Evolutionary conservation across 805 yeast species (phyloP).

Genomic region (Ascoidea rubescens): DNA sequence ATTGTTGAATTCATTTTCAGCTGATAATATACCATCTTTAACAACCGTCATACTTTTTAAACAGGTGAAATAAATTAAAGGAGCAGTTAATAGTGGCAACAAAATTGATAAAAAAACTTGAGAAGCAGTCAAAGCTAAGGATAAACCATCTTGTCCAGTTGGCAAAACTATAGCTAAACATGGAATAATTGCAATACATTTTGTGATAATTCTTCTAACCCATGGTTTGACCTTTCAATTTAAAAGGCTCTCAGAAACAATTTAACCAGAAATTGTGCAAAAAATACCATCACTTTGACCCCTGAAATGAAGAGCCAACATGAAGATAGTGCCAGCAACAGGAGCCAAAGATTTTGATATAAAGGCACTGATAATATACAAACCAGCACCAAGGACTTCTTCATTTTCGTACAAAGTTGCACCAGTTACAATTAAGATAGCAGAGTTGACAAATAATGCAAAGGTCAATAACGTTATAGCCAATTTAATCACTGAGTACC

Average conservation of each 20-base stretch:
- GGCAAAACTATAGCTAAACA: conserved; percentile 58
- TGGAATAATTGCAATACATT: conserved; percentile 71
- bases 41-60: conserved; percentile 55
- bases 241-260: conserved; percentile 83
- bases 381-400: conserved; percentile 67
- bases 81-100: conserved; percentile 75
- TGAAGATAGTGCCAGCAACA: conserved; percentile 72
- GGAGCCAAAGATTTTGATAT: conserved; percentile 49
- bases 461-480: conserved; percentile 58
- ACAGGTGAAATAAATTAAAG: conserved; percentile 72
- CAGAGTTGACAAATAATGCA: conserved; percentile 77
- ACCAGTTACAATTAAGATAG: conserved; percentile 74
- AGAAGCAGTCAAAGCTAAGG: conserved; percentile 64
- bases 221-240: conserved; percentile 74
- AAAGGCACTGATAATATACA: conserved; percentile 61
- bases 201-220: conserved; percentile 63
- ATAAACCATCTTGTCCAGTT: conserved; percentile 62
- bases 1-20: not conserved
- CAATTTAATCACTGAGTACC: conserved; percentile 61
- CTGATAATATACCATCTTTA: conserved; percentile 16
- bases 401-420: conserved; percentile 58
- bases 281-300: conserved; percentile 90
- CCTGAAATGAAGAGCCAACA: conserved; percentile 69
- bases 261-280: conserved; percentile 88
- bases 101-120: conserved; percentile 76